Conservation (phyloP, 495 filamentous ascomycete genomes). For the Penicillium paxilli region DNA sequence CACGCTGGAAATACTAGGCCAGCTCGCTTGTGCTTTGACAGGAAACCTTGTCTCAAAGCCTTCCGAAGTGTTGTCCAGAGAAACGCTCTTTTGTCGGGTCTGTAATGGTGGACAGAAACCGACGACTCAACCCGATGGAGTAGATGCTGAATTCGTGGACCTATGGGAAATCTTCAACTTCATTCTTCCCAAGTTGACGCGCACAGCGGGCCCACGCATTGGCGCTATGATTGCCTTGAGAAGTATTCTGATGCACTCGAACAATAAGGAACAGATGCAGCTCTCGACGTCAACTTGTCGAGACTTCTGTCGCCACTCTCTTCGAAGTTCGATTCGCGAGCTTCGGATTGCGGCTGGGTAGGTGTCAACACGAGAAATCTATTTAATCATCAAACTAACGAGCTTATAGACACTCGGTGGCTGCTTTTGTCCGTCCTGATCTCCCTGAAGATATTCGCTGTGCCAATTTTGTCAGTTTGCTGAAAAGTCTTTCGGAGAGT, state of each 20-base stretch:
- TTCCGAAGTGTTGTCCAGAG: conserved; percentile 14
- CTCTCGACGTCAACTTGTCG: conserved; percentile 65
- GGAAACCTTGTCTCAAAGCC: conserved; percentile 19
- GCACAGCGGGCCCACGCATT: conserved; percentile 62
- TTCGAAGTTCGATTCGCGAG: conserved; percentile 82
- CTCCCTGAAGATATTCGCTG: conserved; percentile 46
- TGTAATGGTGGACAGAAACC: conserved; percentile 31
- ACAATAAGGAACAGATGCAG: conserved; percentile 56
- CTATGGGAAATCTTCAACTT: conserved; percentile 54
- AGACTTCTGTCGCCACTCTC: conserved; percentile 76
- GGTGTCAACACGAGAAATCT: conserved; percentile 10
- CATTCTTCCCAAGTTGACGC: conserved; percentile 58
- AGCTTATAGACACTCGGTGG: conserved; percentile 56
- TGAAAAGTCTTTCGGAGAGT: conserved; percentile 68
- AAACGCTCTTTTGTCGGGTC: conserved; percentile 35
- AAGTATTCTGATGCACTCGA: conserved; percentile 65
- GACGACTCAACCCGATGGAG: conserved; percentile 13
- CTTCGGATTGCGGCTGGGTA: conserved; percentile 78
- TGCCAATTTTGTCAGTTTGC: conserved; percentile 65
- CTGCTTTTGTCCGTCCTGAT: conserved; percentile 60
- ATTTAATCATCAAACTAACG: conserved; percentile 25
- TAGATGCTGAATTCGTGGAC: conserved; percentile 38
- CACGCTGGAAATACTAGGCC: conserved; percentile 35
- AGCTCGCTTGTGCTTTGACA: conserved; percentile 45
- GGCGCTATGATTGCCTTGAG: conserved; percentile 70